Conservation (phyloP, 192 early-diverging fungal species). For the Entomortierella beljakovae region DNA sequence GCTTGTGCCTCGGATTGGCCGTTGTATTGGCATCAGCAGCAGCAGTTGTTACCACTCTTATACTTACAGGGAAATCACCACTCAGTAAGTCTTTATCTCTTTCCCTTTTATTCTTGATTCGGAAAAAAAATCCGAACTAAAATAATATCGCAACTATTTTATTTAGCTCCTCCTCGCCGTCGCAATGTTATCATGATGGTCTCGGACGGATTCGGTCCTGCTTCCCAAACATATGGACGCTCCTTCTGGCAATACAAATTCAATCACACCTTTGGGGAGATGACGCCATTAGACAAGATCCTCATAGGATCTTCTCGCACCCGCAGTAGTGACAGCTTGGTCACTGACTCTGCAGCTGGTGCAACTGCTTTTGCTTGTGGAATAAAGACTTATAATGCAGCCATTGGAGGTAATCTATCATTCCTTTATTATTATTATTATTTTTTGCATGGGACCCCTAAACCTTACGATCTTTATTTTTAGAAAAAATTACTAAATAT, state of each 20-base stretch:
- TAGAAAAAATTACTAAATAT: too few relatives aligned
- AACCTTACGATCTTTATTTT: too few relatives aligned
- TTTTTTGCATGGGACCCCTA: too few relatives aligned
- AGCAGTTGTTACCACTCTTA: constrained; percentile 15
- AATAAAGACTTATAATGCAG: constrained; percentile 94
- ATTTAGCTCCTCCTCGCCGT: constrained; percentile 34
- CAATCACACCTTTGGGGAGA: constrained; percentile 52
- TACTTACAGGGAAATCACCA: constrained; percentile 18
- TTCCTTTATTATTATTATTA: too few relatives aligned
- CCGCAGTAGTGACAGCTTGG: constrained; percentile 78
- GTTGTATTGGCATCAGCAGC: constrained; percentile 32
- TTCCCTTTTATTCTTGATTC: neutral
- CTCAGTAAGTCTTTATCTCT: constrained; percentile 15
- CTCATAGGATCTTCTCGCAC: constrained; percentile 93
- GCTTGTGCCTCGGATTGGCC: constrained; percentile 33
- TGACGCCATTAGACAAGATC: constrained; percentile 74
- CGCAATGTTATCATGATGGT: constrained; percentile 95
- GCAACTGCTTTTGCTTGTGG: constrained; percentile 96
- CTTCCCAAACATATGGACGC: constrained; percentile 90
- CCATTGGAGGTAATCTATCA: constrained; percentile 76
- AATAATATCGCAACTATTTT: neutral
- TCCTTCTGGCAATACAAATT: constrained; percentile 81
- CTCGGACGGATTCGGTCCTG: constrained; percentile 95
- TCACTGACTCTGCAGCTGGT: constrained; percentile 98
- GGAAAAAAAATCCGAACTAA: neutral